Evolutionary conservation across 495 filamentous ascomycete species (phyloP).

Genomic region (Neurospora sp.): DNA sequence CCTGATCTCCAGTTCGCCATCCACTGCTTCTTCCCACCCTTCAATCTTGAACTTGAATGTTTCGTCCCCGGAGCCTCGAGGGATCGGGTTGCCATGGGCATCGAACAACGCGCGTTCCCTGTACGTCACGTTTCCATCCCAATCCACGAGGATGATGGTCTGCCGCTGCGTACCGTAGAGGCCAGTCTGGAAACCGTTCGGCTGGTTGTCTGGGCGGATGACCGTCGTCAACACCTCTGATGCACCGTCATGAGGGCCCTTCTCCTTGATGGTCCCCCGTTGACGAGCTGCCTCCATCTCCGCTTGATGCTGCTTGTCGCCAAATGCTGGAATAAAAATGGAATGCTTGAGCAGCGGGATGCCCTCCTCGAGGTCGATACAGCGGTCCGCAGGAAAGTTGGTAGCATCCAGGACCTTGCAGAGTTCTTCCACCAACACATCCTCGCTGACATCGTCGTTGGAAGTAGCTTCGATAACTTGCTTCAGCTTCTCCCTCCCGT

Average conservation of each 20-base stretch:
- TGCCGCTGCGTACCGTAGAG: constrained; percentile 92
- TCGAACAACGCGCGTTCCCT: constrained; percentile 79
- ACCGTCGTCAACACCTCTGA: constrained; percentile 17
- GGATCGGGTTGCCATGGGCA: constrained; percentile 48
- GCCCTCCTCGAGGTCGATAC: constrained; percentile 56
- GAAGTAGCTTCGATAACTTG: constrained; percentile 32
- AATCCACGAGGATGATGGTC: constrained; percentile 71
- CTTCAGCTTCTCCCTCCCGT: constrained; percentile 38
- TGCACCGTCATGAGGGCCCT: constrained; percentile 1
- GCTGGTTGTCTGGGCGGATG: constrained; percentile 20
- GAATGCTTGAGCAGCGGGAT: constrained; percentile 61
- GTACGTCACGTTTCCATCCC: constrained; percentile 66
- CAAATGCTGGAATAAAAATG: constrained; percentile 75
- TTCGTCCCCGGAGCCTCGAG: constrained; percentile 50
- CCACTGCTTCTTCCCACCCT: constrained; percentile 23
- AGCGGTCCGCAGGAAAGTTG: constrained; percentile 54
- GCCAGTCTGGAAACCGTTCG: constrained; percentile 40
- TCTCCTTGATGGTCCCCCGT: constrained; percentile 6
- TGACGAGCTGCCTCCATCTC: constrained; percentile 42
- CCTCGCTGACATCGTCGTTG: constrained; percentile 41
- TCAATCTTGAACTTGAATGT: constrained; percentile 55
- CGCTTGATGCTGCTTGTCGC: constrained; percentile 35
- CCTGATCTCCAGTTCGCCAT: background rate
- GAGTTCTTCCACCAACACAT: constrained; percentile 58
- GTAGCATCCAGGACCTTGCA: constrained; percentile 60